Evolutionary conservation across 2,329 filamentous ascomycete species (phyloP).

Genomic region (Fusarium pseudocircinatum): DNA sequence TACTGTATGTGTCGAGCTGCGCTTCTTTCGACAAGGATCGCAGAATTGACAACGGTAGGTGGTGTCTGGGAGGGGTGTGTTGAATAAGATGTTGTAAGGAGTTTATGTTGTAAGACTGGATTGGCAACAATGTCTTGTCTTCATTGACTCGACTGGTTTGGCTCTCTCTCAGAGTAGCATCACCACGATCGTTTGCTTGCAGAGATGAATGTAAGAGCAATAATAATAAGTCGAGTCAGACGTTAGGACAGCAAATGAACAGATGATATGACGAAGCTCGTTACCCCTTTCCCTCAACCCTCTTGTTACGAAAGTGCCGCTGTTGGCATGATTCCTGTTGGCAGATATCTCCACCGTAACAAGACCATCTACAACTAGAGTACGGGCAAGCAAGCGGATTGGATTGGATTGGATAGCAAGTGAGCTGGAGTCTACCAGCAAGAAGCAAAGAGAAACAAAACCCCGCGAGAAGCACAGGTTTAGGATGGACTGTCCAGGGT

Average conservation of each 20-base stretch:
- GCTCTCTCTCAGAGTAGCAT: conserved; percentile 22
- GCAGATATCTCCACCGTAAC: conserved; percentile 33
- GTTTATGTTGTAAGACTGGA: conserved; percentile 27
- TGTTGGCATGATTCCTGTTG: conserved; percentile 33
- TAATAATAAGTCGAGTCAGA: not conserved
- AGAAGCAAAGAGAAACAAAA: conserved; percentile 14
- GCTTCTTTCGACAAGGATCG: conserved; percentile 16
- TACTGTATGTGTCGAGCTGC: not conserved
- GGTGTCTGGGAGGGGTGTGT: conserved; percentile 13
- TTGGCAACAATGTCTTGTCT: not conserved
- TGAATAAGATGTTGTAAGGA: conserved; percentile 34
- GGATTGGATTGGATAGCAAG: conserved; percentile 22
- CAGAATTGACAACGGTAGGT: conserved; percentile 10
- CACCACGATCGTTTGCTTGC: conserved; percentile 22
- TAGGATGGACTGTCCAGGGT: conserved; percentile 11
- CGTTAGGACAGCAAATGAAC: conserved; percentile 1
- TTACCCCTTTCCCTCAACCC: conserved; percentile 6
- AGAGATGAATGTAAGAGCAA: conserved; percentile 2
- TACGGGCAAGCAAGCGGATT: conserved; percentile 22
- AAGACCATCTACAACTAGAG: conserved; percentile 34
- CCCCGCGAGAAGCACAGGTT: conserved; percentile 9
- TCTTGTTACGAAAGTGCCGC: conserved; percentile 24
- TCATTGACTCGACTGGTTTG: conserved; percentile 9
- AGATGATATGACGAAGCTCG: conserved; percentile 22
- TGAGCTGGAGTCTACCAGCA: conserved; percentile 11